A percentile compares a stretch with the other conserved stretches of the same genome.
These are phyloP conservation scores for Cryptomeria japonica DNA, from an alignment of 75 land plant species.

Conservation along the genomic window DNA sequence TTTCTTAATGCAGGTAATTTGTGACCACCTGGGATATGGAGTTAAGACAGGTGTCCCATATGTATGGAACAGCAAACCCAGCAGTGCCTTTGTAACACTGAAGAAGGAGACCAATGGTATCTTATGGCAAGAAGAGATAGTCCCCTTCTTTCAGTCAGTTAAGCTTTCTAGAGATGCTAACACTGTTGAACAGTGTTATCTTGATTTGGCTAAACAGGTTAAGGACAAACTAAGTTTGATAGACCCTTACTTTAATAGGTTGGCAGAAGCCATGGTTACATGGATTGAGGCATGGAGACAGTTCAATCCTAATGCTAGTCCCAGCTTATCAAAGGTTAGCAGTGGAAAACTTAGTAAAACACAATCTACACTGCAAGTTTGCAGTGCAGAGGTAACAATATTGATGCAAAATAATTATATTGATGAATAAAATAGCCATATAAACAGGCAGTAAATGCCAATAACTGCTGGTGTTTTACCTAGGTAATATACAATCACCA, in stretches of 20 bases:
- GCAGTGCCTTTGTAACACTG: slow-evolving; percentile 43
- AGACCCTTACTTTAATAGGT: slow-evolving; percentile 41
- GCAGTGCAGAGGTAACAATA: no score
- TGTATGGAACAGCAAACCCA: slow-evolving; percentile 46
- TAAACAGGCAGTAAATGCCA: no score
- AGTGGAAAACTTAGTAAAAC: background rate
- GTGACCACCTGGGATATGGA: slow-evolving; percentile 43
- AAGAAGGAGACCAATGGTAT: slow-evolving; percentile 53
- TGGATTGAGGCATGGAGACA: slow-evolving; percentile 52
- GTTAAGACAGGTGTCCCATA: slow-evolving; percentile 54
- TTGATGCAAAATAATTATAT: no score
- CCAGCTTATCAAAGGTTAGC: background rate
- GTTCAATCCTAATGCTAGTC: slow-evolving; percentile 13
- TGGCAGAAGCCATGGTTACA: slow-evolving; percentile 44
- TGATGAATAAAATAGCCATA: no score
- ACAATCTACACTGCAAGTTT: no score
- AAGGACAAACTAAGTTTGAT: slow-evolving; percentile 37
- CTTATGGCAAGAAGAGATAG: slow-evolving; percentile 34
- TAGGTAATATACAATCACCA: no score
- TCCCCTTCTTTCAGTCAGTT: slow-evolving; percentile 32
- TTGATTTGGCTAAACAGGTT: slow-evolving; percentile 37
- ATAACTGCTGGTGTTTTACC: no score
- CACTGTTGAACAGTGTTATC: slow-evolving; percentile 32
- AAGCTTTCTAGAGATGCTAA: slow-evolving; percentile 19
- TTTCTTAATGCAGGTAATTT: slow-evolving; percentile 26